Percentiles rank a stretch among this genome's conserved stretches.
Evolutionary conservation across 2,329 filamentous ascomycete species (phyloP).

Genomic region (Colletotrichum eremochloae): DNA sequence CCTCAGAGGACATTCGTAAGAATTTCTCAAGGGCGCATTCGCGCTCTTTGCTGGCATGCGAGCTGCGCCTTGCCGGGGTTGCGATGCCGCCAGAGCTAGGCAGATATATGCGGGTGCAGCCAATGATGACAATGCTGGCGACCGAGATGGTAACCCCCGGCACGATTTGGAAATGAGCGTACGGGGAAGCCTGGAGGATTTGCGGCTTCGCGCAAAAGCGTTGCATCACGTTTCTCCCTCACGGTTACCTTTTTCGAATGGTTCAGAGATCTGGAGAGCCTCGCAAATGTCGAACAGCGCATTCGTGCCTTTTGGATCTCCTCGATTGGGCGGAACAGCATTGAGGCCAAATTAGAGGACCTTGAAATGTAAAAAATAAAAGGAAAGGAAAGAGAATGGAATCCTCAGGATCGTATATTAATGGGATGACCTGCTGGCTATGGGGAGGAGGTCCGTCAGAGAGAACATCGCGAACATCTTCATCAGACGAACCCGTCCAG

Average conservation of each 20-base stretch:
- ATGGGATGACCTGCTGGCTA: neutral
- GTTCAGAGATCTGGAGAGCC: constrained; percentile 3
- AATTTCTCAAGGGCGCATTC: constrained; percentile 26
- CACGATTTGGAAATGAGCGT: neutral
- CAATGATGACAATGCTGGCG: constrained; percentile 20
- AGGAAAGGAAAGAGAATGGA: neutral
- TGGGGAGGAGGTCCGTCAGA: neutral
- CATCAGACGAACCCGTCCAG: neutral
- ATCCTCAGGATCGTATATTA: constrained; percentile 25
- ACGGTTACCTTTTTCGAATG: neutral
- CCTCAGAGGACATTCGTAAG: neutral
- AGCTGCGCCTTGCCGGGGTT: constrained; percentile 27
- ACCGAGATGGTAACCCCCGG: neutral
- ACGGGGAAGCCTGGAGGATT: constrained; percentile 1
- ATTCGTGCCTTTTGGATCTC: constrained; percentile 23
- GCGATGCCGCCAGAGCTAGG: constrained; percentile 6
- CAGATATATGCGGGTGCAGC: constrained; percentile 2
- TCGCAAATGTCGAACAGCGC: constrained; percentile 18
- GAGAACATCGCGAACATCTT: neutral
- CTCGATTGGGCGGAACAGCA: constrained; percentile 16
- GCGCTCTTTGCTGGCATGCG: constrained; percentile 29
- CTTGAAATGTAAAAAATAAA: neutral
- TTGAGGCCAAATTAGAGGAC: neutral
- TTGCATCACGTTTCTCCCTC: constrained; percentile 6
- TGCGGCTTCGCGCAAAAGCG: constrained; percentile 22